Conservation (phyloP, 2,329 filamentous ascomycete species). For the Epicoccum nigrum region DNA sequence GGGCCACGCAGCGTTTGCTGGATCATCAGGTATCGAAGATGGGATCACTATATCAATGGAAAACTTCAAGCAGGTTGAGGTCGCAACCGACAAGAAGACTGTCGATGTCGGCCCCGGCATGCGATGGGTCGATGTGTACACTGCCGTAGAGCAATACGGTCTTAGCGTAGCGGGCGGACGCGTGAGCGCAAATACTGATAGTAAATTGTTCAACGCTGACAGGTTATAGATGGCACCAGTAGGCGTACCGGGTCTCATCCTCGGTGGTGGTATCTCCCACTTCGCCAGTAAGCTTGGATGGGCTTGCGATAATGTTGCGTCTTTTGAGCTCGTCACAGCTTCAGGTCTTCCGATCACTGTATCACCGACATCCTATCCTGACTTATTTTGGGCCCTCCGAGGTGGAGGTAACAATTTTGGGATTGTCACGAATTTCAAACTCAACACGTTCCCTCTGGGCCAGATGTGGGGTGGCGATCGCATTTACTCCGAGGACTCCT, state of each 20-base stretch:
- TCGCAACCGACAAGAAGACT: slow-evolving; percentile 32
- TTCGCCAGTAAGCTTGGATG: slow-evolving; percentile 31
- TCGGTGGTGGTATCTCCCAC: slow-evolving; percentile 35
- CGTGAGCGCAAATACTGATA: not conserved
- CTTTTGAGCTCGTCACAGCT: slow-evolving; percentile 25
- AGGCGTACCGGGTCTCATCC: slow-evolving; percentile 36
- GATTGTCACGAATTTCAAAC: slow-evolving; percentile 37
- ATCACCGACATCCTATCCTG: slow-evolving; percentile 34
- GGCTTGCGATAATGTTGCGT: slow-evolving; percentile 38
- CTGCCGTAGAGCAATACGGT: slow-evolving; percentile 26
- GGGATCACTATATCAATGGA: slow-evolving; percentile 53
- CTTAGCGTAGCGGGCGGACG: slow-evolving; percentile 35
- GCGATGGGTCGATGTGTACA: slow-evolving; percentile 40
- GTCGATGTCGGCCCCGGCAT: slow-evolving; percentile 34
- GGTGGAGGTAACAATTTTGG: slow-evolving; percentile 44
- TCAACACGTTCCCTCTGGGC: slow-evolving; percentile 22
- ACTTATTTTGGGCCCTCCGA: slow-evolving; percentile 47
- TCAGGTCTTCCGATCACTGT: slow-evolving; percentile 19
- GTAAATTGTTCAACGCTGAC: not conserved
- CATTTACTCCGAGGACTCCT: slow-evolving; percentile 17
- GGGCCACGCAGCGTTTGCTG: slow-evolving; percentile 46
- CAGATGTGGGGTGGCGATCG: slow-evolving; percentile 34
- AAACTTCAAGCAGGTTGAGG: slow-evolving; percentile 31
- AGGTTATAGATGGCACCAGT: slow-evolving; percentile 16
- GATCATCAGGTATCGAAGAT: slow-evolving; percentile 42